Evolutionary conservation across 441 rosid genomes (phyloP).

Genomic region (Corymbia citriodora): DNA sequence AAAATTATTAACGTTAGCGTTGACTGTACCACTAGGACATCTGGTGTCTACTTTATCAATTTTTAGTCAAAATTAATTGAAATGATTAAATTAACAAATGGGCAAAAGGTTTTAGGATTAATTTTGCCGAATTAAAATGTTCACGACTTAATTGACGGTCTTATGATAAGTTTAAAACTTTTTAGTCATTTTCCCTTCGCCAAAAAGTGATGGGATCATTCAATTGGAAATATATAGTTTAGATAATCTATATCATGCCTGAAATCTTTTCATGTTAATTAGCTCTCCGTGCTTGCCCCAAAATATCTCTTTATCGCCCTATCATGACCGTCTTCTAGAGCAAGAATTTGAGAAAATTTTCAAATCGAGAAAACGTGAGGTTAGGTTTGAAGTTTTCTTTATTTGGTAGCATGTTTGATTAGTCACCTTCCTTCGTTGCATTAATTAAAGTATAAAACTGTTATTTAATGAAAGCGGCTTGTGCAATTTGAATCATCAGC

Average conservation of each 20-base stretch:
- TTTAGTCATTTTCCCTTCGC: neutral
- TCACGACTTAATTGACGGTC: neutral
- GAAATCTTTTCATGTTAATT: neutral
- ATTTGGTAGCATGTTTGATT: neutral
- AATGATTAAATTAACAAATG: accelerated
- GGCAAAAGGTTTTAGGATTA: neutral
- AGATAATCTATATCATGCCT: neutral
- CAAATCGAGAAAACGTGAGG: neutral
- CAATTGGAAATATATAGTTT: neutral
- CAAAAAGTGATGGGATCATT: neutral
- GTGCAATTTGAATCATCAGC: neutral
- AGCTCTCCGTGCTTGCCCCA: neutral
- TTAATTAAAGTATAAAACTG: neutral
- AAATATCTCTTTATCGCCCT: neutral
- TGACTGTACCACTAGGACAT: accelerated
- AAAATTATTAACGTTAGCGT: neutral
- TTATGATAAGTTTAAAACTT: accelerated
- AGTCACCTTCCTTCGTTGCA: neutral
- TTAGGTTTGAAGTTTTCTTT: too few relatives aligned
- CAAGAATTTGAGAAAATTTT: neutral
- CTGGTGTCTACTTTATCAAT: accelerated
- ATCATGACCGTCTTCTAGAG: neutral
- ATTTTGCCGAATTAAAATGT: neutral
- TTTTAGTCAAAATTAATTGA: neutral
- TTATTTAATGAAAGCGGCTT: neutral